These are phyloP conservation scores for Thelephora terrestris DNA, from an alignment of 1,284 basidiomycete genomes.

Conservation along the genomic window DNA sequence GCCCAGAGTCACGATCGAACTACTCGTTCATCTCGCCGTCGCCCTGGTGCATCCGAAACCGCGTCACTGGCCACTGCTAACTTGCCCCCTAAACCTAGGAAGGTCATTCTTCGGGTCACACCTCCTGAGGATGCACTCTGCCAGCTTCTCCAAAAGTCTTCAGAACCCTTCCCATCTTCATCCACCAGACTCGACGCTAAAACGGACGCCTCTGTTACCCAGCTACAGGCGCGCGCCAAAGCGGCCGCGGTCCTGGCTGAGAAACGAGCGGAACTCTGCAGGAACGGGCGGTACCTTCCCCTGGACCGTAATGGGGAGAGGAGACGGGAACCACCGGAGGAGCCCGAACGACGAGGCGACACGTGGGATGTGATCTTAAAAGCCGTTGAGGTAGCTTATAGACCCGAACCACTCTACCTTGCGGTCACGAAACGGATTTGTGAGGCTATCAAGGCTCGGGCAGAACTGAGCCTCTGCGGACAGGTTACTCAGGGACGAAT, in stretches of 20 bases:
- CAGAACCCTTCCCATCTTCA: conserved; percentile 27
- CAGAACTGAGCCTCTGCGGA: conserved; percentile 25
- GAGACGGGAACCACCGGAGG: conserved; percentile 9
- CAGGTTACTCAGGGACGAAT: conserved; percentile 35
- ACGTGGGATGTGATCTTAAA: conserved; percentile 5
- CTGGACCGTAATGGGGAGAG: not conserved
- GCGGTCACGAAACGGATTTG: conserved; percentile 51
- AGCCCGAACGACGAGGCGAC: conserved; percentile 6
- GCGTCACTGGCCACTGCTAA: no score
- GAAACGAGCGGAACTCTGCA: conserved; percentile 37
- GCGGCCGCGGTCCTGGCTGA: conserved; percentile 45
- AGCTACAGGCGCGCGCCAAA: conserved; percentile 34
- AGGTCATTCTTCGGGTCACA: not conserved
- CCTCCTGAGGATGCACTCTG: no score
- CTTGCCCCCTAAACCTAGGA: not conserved
- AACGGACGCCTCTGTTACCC: conserved; percentile 31
- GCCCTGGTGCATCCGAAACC: no score
- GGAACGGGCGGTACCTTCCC: conserved; percentile 26
- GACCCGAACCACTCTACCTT: conserved; percentile 4
- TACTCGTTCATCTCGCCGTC: no score
- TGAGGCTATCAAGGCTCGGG: conserved; percentile 29
- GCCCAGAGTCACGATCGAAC: no score
- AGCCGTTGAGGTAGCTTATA: conserved; percentile 4
- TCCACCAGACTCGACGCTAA: conserved; percentile 42
- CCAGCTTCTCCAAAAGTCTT: not conserved